These are phyloP conservation scores for Pholiota microspora DNA, from an alignment of 768 basidiomycete species.

Conservation along the genomic window DNA sequence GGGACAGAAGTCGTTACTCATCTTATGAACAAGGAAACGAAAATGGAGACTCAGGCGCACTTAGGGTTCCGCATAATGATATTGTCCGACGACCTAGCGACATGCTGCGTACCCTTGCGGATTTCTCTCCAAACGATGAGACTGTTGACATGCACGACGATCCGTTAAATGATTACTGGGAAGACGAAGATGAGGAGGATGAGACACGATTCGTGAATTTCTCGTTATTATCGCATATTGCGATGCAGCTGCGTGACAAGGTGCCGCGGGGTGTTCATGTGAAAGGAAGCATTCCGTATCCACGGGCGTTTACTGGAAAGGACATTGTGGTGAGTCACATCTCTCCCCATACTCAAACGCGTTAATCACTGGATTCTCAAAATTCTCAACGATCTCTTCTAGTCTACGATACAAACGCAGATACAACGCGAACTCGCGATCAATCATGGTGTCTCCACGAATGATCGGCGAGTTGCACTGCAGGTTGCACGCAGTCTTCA, in stretches of 20 bases:
- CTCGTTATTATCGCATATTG: constrained; percentile 83
- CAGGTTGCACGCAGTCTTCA: constrained; percentile 90
- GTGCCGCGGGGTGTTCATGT: constrained; percentile 85
- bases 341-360: background rate
- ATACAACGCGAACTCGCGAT: constrained; percentile 83
- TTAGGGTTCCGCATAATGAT: constrained; percentile 9
- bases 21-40: constrained; percentile 10
- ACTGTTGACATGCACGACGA: constrained; percentile 25
- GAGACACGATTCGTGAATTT: constrained; percentile 81
- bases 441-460: constrained; percentile 70
- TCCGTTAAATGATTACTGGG: constrained; percentile 52
- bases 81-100: constrained; percentile 35
- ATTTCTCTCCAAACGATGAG: constrained; percentile 22
- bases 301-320: constrained; percentile 88
- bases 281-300: constrained; percentile 92
- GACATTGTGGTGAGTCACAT: constrained; percentile 76
- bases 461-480: constrained; percentile 79
- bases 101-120: constrained; percentile 33
- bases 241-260: constrained; percentile 85
- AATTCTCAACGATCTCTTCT: constrained; percentile 7
- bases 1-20: constrained; percentile 7
- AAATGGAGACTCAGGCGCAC: constrained; percentile 12
- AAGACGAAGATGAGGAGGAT: constrained; percentile 57
- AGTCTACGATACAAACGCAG: constrained; percentile 87
- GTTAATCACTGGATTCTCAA: background rate